Conservation (phyloP, 352 stramenopile species). For the Globisporangium cederbergense region DNA sequence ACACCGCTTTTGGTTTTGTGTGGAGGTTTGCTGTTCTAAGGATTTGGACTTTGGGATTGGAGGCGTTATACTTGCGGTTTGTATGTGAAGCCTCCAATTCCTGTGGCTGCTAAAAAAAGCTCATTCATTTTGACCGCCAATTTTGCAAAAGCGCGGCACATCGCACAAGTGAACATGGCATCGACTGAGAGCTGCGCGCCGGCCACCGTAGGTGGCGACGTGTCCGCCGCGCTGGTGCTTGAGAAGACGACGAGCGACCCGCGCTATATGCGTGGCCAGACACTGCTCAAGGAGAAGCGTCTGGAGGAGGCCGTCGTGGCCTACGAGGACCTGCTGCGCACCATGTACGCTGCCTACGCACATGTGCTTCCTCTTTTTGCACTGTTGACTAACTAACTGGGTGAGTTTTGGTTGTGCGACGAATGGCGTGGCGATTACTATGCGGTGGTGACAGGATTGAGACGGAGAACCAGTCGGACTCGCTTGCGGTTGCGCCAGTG, state of each 20-base stretch:
- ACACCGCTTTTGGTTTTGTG: too few species aligned
- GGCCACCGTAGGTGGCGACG: neutral
- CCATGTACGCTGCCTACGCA: conserved; percentile 36
- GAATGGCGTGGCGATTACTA: neutral
- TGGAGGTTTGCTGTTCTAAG: too few species aligned
- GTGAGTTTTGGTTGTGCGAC: neutral
- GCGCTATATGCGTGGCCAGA: conserved; percentile 65
- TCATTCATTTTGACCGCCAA: too few species aligned
- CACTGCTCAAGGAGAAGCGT: conserved; percentile 76
- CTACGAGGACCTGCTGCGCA: conserved; percentile 76
- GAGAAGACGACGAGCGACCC: conserved; percentile 66
- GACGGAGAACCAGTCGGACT: conserved; percentile 63
- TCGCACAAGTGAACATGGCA: neutral
- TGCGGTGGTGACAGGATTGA: conserved; percentile 39
- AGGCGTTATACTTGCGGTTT: too few species aligned
- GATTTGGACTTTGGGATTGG: too few species aligned
- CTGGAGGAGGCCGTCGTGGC: conserved; percentile 75
- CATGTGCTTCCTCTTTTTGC: neutral
- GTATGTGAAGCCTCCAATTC: too few species aligned
- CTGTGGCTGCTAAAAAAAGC: too few species aligned
- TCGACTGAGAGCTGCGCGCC: neutral
- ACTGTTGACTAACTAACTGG: neutral
- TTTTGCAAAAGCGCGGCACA: too few species aligned
- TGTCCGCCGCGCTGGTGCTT: conserved; percentile 24
- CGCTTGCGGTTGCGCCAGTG: conserved; percentile 56